A percentile compares a stretch with the other conserved stretches of the same genome.
Evolutionary conservation across 31 red algal genomes (phyloP).

Genomic region (Endocladia muricata): DNA sequence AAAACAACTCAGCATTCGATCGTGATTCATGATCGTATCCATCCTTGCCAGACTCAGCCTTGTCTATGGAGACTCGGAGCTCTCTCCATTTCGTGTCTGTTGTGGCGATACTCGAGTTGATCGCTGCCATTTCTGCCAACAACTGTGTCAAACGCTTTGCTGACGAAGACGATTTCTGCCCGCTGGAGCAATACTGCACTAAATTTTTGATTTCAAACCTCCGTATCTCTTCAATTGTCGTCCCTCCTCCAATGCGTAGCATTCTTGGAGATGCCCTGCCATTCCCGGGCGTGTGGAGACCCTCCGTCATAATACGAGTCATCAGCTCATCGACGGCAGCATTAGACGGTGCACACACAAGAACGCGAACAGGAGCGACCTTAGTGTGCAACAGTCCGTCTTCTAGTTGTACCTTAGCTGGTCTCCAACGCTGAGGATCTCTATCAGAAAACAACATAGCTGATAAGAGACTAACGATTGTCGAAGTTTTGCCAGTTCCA

Average conservation of each 20-base stretch:
- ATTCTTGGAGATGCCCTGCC: conserved; percentile 38
- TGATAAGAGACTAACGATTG: conserved; percentile 49
- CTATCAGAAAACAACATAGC: conserved; percentile 23
- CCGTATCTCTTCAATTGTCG: conserved; percentile 19
- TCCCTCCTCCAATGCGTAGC: conserved; percentile 67
- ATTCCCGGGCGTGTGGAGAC: conserved; percentile 29
- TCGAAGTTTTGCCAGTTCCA: conserved; percentile 72
- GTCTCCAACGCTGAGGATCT: not conserved
- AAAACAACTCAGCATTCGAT: not conserved
- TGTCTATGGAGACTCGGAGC: not conserved
- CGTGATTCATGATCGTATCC: too few relatives aligned
- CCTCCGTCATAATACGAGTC: conserved; percentile 47
- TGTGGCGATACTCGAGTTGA: not conserved
- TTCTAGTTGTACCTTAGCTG: not conserved
- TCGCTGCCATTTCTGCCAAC: not conserved
- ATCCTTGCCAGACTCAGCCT: not conserved
- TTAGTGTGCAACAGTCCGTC: not conserved
- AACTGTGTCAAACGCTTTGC: not conserved
- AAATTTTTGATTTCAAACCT: conserved; percentile 22
- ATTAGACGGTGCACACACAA: conserved; percentile 89
- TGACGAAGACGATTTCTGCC: too few relatives aligned
- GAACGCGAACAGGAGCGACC: conserved; percentile 37
- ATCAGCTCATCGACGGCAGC: conserved; percentile 85
- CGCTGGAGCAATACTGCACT: not conserved
- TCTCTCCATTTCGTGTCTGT: not conserved